Base-by-base conservation (phyloP, 2,329 filamentous ascomycete species). In the Penicillium brevicompactum region DNA sequence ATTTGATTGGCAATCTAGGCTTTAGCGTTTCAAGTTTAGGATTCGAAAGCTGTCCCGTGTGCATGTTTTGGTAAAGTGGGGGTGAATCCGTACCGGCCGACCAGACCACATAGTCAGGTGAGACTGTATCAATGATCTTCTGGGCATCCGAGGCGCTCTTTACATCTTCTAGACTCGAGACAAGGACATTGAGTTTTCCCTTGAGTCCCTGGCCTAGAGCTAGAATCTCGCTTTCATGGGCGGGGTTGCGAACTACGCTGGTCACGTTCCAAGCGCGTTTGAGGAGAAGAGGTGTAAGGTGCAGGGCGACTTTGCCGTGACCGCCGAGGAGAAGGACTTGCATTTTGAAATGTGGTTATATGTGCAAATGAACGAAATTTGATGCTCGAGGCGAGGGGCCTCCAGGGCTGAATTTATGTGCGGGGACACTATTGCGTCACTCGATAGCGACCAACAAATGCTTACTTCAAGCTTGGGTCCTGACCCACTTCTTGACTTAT, bases 281-380 rank as follows among this genome's bases (percentile, higher is more conserved):
- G 41, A 94, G 84, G 7, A 95, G 85, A 56, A 92, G 81, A 1
- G 88, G 89, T 8, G 90, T 94, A 38, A 94, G 82, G 42, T 87
- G 76, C 55, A 90, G 84, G 62, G 90, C 84, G 56, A 94, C 75
- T 71, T 92, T 91, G 76, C 91, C 91, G 77, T 92, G 90, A 66
- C 90, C 91, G 67, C 90, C 90, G 59, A 94, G 84, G 62, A 94
- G 75, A 57, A 92, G 85, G 56, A 92, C 84, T 79, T 72, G 78
- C 68, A 72, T 72, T 53, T 51, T 69, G 52, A 21, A 22, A 27
- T 13, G 4, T 43, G 13, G 14, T 37, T 41, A 48, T 40, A 7
- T 47, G 42, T 16, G 32, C 27, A 22, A n/a, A 37, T 14, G 34
- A 37, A 37, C 13, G n/a, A 37, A 2, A 37, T 16, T 1, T n/a